Percentiles rank a stretch among this genome's conserved stretches.
Evolutionary conservation across 2,329 filamentous ascomycete species (phyloP).

Genomic region (Rutstroemia sp.): DNA sequence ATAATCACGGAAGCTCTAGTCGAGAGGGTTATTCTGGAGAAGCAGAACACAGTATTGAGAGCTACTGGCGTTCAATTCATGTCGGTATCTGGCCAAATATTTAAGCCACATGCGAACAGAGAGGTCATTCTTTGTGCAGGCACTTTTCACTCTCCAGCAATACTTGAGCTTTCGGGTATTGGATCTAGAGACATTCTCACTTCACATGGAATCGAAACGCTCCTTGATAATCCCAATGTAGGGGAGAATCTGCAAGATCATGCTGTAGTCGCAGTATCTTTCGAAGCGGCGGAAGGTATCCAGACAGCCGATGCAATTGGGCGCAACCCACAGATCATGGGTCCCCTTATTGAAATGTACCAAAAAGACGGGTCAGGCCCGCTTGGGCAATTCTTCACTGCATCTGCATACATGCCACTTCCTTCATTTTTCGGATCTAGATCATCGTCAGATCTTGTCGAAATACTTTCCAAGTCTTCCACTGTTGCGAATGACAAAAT

Average conservation of each 20-base stretch:
- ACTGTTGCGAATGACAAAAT: neutral
- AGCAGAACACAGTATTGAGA: neutral
- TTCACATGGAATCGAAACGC: constrained; percentile 6
- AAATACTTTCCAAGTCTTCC: neutral
- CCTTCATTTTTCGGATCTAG: neutral
- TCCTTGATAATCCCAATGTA: neutral
- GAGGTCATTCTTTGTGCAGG: constrained; percentile 29
- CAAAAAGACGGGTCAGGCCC: neutral
- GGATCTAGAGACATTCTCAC: constrained; percentile 18
- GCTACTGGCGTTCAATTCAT: constrained; percentile 9
- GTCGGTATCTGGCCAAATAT: neutral
- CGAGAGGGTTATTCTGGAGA: constrained; percentile 47
- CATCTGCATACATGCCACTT: neutral
- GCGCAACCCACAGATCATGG: neutral
- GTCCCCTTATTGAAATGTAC: neutral
- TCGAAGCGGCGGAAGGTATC: neutral
- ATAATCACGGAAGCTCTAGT: constrained; percentile 82
- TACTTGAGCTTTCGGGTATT: constrained; percentile 31
- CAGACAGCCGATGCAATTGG: neutral
- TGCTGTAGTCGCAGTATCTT: constrained; percentile 11
- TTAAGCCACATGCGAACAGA: constrained; percentile 13
- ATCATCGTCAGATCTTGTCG: neutral
- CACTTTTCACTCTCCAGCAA: constrained; percentile 18
- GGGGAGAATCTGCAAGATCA: constrained; percentile 8
- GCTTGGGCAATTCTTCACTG: neutral